phyloP scores from a whole-genome alignment of 2,329 filamentous ascomycete genomes.

The Fusarium guadeloupense region DNA sequence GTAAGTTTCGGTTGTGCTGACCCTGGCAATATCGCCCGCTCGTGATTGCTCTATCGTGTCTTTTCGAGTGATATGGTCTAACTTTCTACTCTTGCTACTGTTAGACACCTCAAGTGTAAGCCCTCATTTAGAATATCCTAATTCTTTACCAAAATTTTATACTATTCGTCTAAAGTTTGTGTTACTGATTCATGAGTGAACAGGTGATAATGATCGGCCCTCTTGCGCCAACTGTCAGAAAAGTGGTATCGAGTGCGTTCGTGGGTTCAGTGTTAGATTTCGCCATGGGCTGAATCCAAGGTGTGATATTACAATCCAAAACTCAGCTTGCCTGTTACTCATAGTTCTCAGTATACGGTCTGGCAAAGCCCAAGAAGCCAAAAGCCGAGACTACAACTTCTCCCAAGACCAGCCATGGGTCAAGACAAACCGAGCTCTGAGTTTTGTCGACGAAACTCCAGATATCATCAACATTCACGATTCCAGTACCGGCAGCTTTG shows the following conservation, averaged over 20 bases:
- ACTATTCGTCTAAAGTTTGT: too few species aligned
- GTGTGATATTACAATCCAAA: conserved; percentile 3
- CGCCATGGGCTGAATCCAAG: conserved; percentile 44
- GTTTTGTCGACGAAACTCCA: conserved; percentile 45
- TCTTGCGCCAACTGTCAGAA: conserved; percentile 43
- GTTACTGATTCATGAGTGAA: conserved; percentile 6
- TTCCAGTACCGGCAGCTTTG: conserved; percentile 24
- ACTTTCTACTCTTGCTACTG: not conserved
- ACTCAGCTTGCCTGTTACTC: not conserved
- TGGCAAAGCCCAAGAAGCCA: conserved; percentile 23
- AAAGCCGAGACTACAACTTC: conserved; percentile 37
- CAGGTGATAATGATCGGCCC: conserved; percentile 34
- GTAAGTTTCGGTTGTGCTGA: conserved; percentile 19
- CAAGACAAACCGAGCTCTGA: conserved; percentile 38
- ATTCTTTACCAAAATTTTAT: not conserved
- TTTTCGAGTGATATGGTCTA: conserved; percentile 9
- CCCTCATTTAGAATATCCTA: too few species aligned
- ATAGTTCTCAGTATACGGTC: conserved; percentile 31
- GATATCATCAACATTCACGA: conserved; percentile 44
- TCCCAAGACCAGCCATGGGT: conserved; percentile 44
- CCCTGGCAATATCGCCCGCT: conserved; percentile 15
- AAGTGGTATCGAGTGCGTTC: conserved; percentile 40
- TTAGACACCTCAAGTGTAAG: conserved; percentile 41
- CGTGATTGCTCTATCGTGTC: not conserved
- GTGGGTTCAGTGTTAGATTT: conserved; percentile 43